A percentile compares a stretch with the other conserved stretches of the same genome.
Conservation (phyloP, 768 basidiomycete species). For the Phaffia australis region DNA sequence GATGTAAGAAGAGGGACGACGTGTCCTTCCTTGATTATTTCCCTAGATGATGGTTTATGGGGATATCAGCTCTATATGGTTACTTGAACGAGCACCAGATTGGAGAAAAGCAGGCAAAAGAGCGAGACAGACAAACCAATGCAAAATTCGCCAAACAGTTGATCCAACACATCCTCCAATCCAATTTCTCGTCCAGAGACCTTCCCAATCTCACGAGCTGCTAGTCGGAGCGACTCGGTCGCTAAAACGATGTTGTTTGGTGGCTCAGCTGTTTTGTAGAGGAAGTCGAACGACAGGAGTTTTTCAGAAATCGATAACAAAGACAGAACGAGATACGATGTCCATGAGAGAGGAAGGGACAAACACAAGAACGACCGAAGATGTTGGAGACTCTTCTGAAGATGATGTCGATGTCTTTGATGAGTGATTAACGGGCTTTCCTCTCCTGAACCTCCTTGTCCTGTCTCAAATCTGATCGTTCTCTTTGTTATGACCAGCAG, state of each 20-base stretch:
- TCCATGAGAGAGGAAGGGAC: slow-evolving; percentile 25
- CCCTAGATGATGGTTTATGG: too few species aligned
- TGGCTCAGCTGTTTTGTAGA: slow-evolving; percentile 38
- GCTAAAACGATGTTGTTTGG: slow-evolving; percentile 64
- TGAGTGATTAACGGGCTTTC: slow-evolving; percentile 59
- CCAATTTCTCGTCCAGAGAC: slow-evolving; percentile 64
- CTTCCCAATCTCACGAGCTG: slow-evolving; percentile 67
- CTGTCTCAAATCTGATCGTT: background rate
- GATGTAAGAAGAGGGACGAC: too few species aligned
- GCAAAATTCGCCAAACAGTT: slow-evolving; percentile 75
- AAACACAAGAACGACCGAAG: slow-evolving; percentile 52
- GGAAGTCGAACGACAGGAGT: slow-evolving; percentile 8
- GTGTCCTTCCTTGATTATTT: too few species aligned
- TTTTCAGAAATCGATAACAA: background rate
- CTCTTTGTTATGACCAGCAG: background rate
- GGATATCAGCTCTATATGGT: too few species aligned
- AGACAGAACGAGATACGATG: background rate
- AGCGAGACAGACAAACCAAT: slow-evolving; percentile 49
- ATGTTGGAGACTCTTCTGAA: slow-evolving; percentile 54
- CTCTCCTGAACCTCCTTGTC: slow-evolving; percentile 30
- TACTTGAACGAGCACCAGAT: too few species aligned
- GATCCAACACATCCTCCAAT: slow-evolving; percentile 71
- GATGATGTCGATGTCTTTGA: slow-evolving; percentile 63
- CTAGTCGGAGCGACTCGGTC: slow-evolving; percentile 80
- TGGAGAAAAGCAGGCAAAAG: background rate